Percentiles rank a stretch among this genome's conserved stretches.
phyloP scores from a whole-genome alignment of 148 eudicot species.

The Gaultheria prostrata region DNA sequence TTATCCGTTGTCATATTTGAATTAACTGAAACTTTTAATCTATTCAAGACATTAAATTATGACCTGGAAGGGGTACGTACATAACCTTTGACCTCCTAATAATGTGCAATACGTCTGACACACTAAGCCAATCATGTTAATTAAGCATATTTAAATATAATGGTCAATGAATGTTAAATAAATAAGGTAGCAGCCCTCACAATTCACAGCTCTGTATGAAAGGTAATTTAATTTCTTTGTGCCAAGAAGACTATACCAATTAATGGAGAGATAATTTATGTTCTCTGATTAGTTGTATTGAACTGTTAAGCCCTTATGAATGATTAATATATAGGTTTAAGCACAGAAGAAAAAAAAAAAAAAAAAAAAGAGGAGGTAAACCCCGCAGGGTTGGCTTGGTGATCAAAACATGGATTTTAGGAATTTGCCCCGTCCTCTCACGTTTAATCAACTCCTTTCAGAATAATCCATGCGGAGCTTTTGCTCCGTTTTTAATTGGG shows the following conservation, averaged over 20 bases:
- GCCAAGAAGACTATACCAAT: neutral
- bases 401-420: too few relatives aligned
- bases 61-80: neutral
- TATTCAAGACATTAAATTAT: neutral
- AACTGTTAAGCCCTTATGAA: neutral
- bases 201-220: slow-evolving; percentile 8
- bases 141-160: neutral
- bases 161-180: slow-evolving; percentile 10
- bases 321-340: neutral
- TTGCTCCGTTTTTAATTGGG: too few relatives aligned
- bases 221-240: neutral
- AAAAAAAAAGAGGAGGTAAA: neutral
- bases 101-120: neutral
- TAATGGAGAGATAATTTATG: neutral
- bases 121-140: neutral
- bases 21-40: neutral
- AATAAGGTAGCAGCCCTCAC: slow-evolving; percentile 6
- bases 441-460: too few relatives aligned
- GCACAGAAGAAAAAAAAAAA: neutral
- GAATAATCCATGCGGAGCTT: too few relatives aligned
- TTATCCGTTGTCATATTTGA: neutral
- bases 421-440: too few relatives aligned
- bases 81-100: slow-evolving; percentile 6
- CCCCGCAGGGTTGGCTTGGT: too few relatives aligned
- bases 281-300: slow-evolving; percentile 5